phyloP scores from a whole-genome alignment of 2,329 filamentous ascomycete species.

The Fusarium heterosporum region DNA sequence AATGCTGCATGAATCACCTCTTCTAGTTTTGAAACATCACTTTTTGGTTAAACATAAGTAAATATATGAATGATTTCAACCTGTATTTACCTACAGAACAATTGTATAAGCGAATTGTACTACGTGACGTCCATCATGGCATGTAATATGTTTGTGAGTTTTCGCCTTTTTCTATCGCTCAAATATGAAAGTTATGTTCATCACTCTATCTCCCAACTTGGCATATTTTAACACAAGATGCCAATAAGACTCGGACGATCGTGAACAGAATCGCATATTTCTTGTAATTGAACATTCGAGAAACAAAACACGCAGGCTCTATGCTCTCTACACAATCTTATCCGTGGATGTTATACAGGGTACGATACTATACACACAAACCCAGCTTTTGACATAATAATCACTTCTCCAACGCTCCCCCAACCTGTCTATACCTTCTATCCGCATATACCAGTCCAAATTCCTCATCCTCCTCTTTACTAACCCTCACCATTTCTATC shows the following conservation, averaged over 20 bases:
- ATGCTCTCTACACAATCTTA: background rate
- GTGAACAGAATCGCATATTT: too few species aligned
- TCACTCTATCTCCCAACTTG: too few species aligned
- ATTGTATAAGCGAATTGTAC: too few species aligned
- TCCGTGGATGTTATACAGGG: constrained; percentile 20
- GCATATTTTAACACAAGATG: too few species aligned
- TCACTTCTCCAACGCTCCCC: constrained; percentile 50
- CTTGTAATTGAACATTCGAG: constrained; percentile 7
- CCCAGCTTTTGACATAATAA: constrained; percentile 10
- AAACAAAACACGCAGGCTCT: background rate
- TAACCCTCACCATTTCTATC: constrained; percentile 56
- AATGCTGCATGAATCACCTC: background rate
- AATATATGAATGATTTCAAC: too few species aligned
- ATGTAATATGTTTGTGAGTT: too few species aligned
- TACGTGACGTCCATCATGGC: too few species aligned
- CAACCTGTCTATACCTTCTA: constrained; percentile 60
- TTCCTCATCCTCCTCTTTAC: constrained; percentile 47
- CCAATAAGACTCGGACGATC: too few species aligned
- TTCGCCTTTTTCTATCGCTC: too few species aligned
- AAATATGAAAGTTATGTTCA: too few species aligned
- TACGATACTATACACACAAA: constrained; percentile 33
- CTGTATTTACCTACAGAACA: too few species aligned
- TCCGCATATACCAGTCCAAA: constrained; percentile 64
- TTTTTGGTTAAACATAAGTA: background rate
- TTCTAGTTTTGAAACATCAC: background rate